These are phyloP conservation scores for Plantago major DNA, from an alignment of 257 asterid species.

Conservation along the genomic window DNA sequence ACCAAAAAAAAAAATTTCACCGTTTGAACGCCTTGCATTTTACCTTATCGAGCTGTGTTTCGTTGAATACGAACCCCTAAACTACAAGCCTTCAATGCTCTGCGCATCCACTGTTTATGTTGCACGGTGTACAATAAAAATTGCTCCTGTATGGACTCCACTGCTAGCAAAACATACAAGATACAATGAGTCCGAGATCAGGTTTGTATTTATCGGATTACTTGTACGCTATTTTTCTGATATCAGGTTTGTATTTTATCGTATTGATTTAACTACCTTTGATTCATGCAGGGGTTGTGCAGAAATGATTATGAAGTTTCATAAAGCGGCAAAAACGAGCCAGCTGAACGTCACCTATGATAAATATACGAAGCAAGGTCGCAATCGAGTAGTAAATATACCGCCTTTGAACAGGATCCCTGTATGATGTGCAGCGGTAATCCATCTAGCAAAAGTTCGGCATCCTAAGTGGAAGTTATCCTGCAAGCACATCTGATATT, in stretches of 20 bases:
- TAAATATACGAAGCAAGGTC: conserved; percentile 50
- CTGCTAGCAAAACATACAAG: conserved; percentile 60
- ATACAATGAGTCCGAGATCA: conserved; percentile 66
- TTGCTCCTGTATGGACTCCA: conserved; percentile 74
- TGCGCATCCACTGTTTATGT: conserved; percentile 92
- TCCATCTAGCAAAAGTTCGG: neutral
- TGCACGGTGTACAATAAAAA: conserved; percentile 69
- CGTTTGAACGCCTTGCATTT: conserved; percentile 80
- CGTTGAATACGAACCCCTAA: conserved; percentile 77
- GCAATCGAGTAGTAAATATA: conserved; percentile 50
- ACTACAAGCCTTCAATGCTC: conserved; percentile 82
- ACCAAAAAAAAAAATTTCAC: too few relatives aligned
- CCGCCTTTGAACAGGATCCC: conserved; percentile 63
- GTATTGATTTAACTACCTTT: neutral
- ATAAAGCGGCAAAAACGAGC: conserved; percentile 64
- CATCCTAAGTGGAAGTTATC: neutral
- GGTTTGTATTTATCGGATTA: conserved; percentile 31
- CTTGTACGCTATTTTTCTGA: conserved; percentile 21
- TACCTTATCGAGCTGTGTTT: conserved; percentile 91
- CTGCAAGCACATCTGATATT: neutral
- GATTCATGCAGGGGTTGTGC: conserved; percentile 55
- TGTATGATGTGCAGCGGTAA: conserved; percentile 17
- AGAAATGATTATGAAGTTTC: conserved; percentile 77
- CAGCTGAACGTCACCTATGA: conserved; percentile 54
- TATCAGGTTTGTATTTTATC: conserved; percentile 46